Percentiles rank a stretch among this genome's conserved stretches.
Evolutionary conservation across 352 stramenopile species (phyloP).

Genomic region (Aphanomyces euteiches): DNA sequence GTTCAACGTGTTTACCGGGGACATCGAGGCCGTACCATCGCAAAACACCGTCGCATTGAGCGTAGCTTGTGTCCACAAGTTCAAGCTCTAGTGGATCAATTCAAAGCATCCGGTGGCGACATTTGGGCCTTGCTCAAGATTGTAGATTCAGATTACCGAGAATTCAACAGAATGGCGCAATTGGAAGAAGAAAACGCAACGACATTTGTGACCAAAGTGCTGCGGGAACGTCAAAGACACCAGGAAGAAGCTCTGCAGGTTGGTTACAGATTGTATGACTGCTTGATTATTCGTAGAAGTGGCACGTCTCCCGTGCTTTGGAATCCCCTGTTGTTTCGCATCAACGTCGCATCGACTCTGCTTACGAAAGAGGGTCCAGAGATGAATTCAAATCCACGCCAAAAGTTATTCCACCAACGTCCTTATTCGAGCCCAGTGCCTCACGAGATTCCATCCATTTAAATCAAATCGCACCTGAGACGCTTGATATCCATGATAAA

Average conservation of each 20-base stretch:
- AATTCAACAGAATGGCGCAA: not conserved
- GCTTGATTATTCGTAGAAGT: constrained; percentile 4
- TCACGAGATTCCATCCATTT: constrained; percentile 18
- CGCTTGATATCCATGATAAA: constrained; percentile 22
- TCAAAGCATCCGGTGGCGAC: constrained; percentile 12
- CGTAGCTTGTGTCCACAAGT: constrained; percentile 16
- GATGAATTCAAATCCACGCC: too few species aligned
- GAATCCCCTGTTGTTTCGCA: constrained; percentile 20
- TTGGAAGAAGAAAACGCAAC: constrained; percentile 26
- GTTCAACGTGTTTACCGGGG: constrained; percentile 19
- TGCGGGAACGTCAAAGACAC: constrained; percentile 6
- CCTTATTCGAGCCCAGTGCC: too few species aligned
- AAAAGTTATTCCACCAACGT: too few species aligned
- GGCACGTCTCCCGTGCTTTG: constrained; percentile 22
- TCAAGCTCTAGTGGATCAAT: constrained; percentile 1
- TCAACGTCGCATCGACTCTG: constrained; percentile 11
- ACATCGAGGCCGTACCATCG: not conserved
- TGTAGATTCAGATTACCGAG: constrained; percentile 21
- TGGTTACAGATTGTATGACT: not conserved
- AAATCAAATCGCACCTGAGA: constrained; percentile 19
- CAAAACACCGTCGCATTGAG: constrained; percentile 4
- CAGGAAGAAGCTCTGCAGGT: constrained; percentile 22
- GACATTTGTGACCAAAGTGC: constrained; percentile 28
- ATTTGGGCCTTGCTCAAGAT: constrained; percentile 22
- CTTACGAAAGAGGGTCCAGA: constrained; percentile 2